Percentiles rank a stretch among this genome's conserved stretches.
Conservation (phyloP, 148 eudicot species). For the Camellia granthamiana region DNA sequence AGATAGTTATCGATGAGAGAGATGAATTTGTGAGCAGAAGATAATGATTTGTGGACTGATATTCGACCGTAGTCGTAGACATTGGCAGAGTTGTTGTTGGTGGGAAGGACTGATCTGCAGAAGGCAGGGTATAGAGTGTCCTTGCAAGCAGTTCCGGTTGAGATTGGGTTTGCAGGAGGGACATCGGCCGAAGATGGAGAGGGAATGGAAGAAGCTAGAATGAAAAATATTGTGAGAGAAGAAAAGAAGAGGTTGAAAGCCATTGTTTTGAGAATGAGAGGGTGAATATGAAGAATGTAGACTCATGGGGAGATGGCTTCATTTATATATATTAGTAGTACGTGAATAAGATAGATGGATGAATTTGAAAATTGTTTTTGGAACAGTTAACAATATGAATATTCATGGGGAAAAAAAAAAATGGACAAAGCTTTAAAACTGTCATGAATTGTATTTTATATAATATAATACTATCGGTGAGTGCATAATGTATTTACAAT, state of each 20-base stretch:
- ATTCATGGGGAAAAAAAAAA: too few relatives aligned
- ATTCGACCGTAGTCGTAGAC: slow-evolving; percentile 66
- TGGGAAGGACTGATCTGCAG: slow-evolving; percentile 51
- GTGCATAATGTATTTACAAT: too few relatives aligned
- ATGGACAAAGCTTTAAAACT: too few relatives aligned
- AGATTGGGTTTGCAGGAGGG: slow-evolving; percentile 22
- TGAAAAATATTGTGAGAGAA: slow-evolving; percentile 11
- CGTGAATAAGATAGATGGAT: too few relatives aligned
- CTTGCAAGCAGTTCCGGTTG: slow-evolving; percentile 47
- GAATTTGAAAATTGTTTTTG: too few relatives aligned
- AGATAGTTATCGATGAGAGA: slow-evolving; percentile 48
- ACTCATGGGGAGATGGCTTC: background rate
- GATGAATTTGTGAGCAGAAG: slow-evolving; percentile 48
- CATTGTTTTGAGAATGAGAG: background rate
- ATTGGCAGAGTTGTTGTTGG: slow-evolving; percentile 37
- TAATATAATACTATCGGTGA: too few relatives aligned
- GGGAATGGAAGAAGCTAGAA: slow-evolving; percentile 7
- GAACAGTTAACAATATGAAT: too few relatives aligned
- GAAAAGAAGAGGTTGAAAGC: slow-evolving; percentile 1
- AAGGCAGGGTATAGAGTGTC: slow-evolving; percentile 62
- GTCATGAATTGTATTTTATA: too few relatives aligned
- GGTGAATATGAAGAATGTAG: background rate
- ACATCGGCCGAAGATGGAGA: slow-evolving; percentile 11
- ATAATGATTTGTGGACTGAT: slow-evolving; percentile 59
- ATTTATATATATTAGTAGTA: background rate